phyloP scores from a whole-genome alignment of 2,329 filamentous ascomycete species.

The Pezicula radicicola region DNA sequence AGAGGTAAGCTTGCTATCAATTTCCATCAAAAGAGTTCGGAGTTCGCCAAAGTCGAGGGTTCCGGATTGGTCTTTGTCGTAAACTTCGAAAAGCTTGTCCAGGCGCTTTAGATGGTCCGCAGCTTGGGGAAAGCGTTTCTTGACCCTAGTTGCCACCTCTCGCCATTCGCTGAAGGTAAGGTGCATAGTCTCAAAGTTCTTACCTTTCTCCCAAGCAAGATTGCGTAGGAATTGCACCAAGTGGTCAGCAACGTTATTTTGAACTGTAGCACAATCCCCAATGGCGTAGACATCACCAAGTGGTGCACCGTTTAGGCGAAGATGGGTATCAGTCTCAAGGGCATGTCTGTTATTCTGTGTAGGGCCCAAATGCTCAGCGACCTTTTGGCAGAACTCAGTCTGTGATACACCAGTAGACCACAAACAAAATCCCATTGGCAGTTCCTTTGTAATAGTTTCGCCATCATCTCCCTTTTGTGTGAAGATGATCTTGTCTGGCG shows the following conservation, averaged over 20 bases:
- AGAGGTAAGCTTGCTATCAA: conserved; percentile 91
- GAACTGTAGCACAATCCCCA: conserved; percentile 92
- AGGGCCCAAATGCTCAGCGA: conserved; percentile 74
- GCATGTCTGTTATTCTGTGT: conserved; percentile 85
- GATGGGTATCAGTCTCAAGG: conserved; percentile 89
- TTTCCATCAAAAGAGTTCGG: conserved; percentile 81
- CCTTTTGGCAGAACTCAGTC: conserved; percentile 71
- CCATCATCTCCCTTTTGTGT: conserved; percentile 76
- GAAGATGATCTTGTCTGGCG: conserved; percentile 80
- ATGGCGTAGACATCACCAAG: conserved; percentile 95
- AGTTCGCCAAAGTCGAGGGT: conserved; percentile 94
- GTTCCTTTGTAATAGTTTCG: conserved; percentile 78
- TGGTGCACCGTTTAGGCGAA: conserved; percentile 84
- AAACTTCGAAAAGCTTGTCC: conserved; percentile 86
- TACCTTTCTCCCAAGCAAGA: conserved; percentile 87
- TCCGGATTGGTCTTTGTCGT: conserved; percentile 89
- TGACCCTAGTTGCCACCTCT: conserved; percentile 76
- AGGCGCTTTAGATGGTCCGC: conserved; percentile 81
- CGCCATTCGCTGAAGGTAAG: conserved; percentile 89
- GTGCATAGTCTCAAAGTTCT: conserved; percentile 83
- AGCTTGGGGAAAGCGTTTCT: conserved; percentile 88
- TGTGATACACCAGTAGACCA: conserved; percentile 97
- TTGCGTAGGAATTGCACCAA: conserved; percentile 86
- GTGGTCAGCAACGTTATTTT: conserved; percentile 94
- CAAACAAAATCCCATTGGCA: conserved; percentile 92